These are phyloP conservation scores for Spongiforma sp. DNA, from an alignment of 1,284 basidiomycete genomes.

Conservation along the genomic window DNA sequence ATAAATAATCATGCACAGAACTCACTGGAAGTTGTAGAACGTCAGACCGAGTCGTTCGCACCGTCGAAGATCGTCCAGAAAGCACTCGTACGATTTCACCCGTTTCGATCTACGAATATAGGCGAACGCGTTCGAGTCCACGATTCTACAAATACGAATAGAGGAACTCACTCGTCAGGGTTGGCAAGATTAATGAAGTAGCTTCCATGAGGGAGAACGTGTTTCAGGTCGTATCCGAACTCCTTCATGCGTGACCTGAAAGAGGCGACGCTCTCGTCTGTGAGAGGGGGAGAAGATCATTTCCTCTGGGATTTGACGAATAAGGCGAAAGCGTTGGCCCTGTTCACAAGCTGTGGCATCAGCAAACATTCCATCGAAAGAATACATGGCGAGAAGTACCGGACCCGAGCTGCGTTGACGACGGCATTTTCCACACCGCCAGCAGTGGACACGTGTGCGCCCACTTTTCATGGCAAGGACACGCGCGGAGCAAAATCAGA, in stretches of 20 bases:
- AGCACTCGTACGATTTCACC: slow-evolving; percentile 80
- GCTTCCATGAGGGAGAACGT: slow-evolving; percentile 82
- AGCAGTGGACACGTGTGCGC: slow-evolving; percentile 83
- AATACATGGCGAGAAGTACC: too few species aligned
- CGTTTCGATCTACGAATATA: slow-evolving; percentile 62
- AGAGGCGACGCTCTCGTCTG: slow-evolving; percentile 49
- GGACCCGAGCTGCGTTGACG: slow-evolving; percentile 72
- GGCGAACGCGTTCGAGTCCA: neutral
- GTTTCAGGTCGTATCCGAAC: slow-evolving; percentile 60
- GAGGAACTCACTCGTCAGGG: slow-evolving; percentile 63
- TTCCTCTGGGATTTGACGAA: slow-evolving; percentile 87
- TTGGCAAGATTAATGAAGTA: slow-evolving; percentile 89
- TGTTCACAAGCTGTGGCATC: too few species aligned
- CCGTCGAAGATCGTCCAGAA: slow-evolving; percentile 83
- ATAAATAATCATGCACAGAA: slow-evolving; percentile 14
- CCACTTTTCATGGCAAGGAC: slow-evolving; percentile 65
- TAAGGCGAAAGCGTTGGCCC: slow-evolving; percentile 83
- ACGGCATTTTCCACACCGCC: slow-evolving; percentile 82
- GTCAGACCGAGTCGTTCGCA: slow-evolving; percentile 80
- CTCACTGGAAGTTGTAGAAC: slow-evolving; percentile 88
- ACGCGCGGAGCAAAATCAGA: slow-evolving; percentile 36
- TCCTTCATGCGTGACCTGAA: slow-evolving; percentile 65
- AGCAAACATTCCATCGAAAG: too few species aligned
- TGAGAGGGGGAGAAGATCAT: slow-evolving; percentile 72
- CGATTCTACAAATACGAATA: neutral